A percentile compares a stretch with the other conserved stretches of the same genome.
These are phyloP conservation scores for Penicillium griseofulvum DNA, from an alignment of 2,329 filamentous ascomycete species.

Conservation along the genomic window DNA sequence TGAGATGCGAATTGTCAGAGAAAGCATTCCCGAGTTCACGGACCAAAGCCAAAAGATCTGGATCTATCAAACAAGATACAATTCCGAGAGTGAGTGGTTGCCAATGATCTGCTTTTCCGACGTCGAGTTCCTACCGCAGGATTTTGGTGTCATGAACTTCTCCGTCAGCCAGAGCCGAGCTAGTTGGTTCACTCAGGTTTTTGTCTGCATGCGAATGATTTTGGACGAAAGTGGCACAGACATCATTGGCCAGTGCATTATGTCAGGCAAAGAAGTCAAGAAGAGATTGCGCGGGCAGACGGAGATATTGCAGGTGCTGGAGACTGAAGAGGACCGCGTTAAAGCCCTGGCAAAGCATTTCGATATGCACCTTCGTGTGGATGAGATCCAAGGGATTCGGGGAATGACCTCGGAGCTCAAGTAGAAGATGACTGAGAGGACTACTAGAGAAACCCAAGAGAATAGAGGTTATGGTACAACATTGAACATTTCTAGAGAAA, in stretches of 20 bases:
- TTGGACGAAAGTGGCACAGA: slow-evolving; percentile 47
- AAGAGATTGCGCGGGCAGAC: slow-evolving; percentile 53
- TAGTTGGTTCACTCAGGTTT: slow-evolving; percentile 55
- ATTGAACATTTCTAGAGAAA: slow-evolving; percentile 18
- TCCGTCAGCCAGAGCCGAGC: slow-evolving; percentile 51
- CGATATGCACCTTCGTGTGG: slow-evolving; percentile 50
- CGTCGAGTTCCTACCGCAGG: slow-evolving; percentile 59
- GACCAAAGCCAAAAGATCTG: slow-evolving; percentile 52
- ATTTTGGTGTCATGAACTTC: slow-evolving; percentile 62
- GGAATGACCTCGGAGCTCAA: slow-evolving; percentile 51
- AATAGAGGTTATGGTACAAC: slow-evolving; percentile 23
- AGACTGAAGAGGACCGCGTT: slow-evolving; percentile 56
- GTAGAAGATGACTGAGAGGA: slow-evolving; percentile 13
- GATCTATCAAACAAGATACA: slow-evolving; percentile 62
- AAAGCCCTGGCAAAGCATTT: slow-evolving; percentile 53
- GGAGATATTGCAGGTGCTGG: slow-evolving; percentile 47
- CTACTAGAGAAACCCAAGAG: slow-evolving; percentile 6
- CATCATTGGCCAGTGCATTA: slow-evolving; percentile 54
- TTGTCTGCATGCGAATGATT: slow-evolving; percentile 58
- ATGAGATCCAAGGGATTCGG: slow-evolving; percentile 52
- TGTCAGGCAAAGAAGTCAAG: slow-evolving; percentile 55
- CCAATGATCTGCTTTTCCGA: slow-evolving; percentile 65
- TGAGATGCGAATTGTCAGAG: slow-evolving; percentile 54
- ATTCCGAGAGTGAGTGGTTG: slow-evolving; percentile 52
- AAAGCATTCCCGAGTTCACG: slow-evolving; percentile 48